Base-by-base conservation (phyloP, 1,284 basidiomycete genomes). In the Mycena citricolor region DNA sequence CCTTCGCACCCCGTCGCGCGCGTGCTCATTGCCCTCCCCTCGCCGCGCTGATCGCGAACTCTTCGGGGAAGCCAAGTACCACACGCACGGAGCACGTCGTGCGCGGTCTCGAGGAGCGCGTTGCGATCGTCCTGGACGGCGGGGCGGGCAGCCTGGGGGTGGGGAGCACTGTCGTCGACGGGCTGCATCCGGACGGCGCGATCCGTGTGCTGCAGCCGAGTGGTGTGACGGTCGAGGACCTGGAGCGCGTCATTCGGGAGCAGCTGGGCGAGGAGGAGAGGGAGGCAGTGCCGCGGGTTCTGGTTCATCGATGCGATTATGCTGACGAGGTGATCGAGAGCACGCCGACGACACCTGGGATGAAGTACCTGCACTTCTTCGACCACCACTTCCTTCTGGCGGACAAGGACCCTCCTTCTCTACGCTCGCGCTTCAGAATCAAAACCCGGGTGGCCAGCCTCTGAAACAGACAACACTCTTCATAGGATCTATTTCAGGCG, bases 311-410 rank as follows among this genome's bases (percentile, higher is more conserved):
- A 40, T 77, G 87, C 16, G 88, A 92, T 62, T 91, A 83, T 58
- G 57, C 65, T 24, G 86, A 88, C 55, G 70, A 76, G 33, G 65
- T 63, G 16, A 69, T 88, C 48, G 86, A 90, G 60, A 70, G 72
- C 35, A 79, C 83, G 1, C 95, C 95, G 2, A 94, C 92, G 1
- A 99, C 97, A 0, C 97, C 97, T 0, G 97, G 97, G n/a, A 97
- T 98, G 94, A 99, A 99, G 68, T 99, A 99, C 64, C 79, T 89
- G 39, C 97, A 99, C 68, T 99, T n/a, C 73, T 88, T 70, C 83
- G 86, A 73, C 83, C 84, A 52, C 80, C 86, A 68, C 71, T 86
- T 77, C 85, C 83, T 55, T 87, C 86, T 47, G 88, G 79, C 67
- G 86, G 87, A 64, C 88, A 89, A 68, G 87, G 87, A 56, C 86